Conservation (phyloP, 805 yeast genomes). For the Barnettozyma sp. region DNA sequence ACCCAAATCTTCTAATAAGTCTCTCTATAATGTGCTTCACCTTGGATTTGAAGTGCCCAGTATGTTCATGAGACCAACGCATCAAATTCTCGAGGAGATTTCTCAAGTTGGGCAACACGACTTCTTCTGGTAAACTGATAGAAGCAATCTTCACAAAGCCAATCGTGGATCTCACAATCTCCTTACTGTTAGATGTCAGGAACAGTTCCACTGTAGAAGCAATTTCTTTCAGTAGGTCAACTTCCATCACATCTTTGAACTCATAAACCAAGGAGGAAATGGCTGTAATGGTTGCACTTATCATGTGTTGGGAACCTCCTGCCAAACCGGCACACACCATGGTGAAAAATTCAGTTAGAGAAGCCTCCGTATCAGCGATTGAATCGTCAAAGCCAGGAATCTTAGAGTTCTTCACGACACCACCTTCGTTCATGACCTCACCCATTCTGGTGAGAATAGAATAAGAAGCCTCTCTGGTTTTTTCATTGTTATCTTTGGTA, state of each 20-base stretch:
- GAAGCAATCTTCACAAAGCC: constrained; percentile 92
- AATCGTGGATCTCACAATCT: constrained; percentile 88
- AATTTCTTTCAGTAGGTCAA: constrained; percentile 61
- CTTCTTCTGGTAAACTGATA: constrained; percentile 71
- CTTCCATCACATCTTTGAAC: constrained; percentile 59
- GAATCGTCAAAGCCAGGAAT: constrained; percentile 61
- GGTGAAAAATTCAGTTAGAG: constrained; percentile 76
- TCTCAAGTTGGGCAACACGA: constrained; percentile 58
- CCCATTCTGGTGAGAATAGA: constrained; percentile 76
- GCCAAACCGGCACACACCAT: constrained; percentile 96
- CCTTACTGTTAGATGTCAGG: constrained; percentile 84
- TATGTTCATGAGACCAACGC: constrained; percentile 94
- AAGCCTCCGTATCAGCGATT: constrained; percentile 59
- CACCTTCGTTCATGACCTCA: constrained; percentile 58
- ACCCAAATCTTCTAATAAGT: constrained; percentile 84
- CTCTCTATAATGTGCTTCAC: constrained; percentile 92
- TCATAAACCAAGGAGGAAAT: constrained; percentile 82
- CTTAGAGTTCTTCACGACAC: constrained; percentile 54
- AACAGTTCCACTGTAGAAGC: constrained; percentile 84
- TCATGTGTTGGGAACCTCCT: constrained; percentile 91
- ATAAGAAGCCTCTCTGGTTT: constrained; percentile 78
- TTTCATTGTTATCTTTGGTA: constrained; percentile 90
- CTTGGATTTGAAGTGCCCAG: constrained; percentile 88
- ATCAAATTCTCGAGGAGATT: constrained; percentile 65
- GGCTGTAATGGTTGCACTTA: constrained; percentile 92